Evolutionary conservation across 805 yeast genomes (phyloP), one percentile per base, ranked within the genome.

Genomic region (Candida nonsorbophila): DNA sequence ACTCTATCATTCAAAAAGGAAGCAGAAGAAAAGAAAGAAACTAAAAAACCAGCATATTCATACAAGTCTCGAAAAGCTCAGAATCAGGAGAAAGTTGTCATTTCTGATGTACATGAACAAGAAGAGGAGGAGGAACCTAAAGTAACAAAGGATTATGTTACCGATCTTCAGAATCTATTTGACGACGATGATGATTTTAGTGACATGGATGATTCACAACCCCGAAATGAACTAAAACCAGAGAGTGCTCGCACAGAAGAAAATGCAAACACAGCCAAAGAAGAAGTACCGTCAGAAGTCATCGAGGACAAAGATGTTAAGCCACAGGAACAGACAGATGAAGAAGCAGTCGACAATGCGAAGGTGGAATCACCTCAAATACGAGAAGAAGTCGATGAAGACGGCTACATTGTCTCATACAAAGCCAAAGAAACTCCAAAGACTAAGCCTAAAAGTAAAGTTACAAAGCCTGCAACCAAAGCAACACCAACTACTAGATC

Each of bases 361-460:
- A 18, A n/a, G n/a, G n/a, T n/a, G n/a, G n/a, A n/a, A n/a, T n/a
- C n/a, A n/a, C n/a, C n/a, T n/a, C n/a, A n/a, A n/a, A n/a, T 7
- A 10, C 10, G 20, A 18, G 7, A 10, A 22, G 34, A 40, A 27
- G 54, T 59, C 14, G 79, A 72, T 37, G 76, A 68, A 21, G 78
- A 72, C 30, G 79, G 78, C 1, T 73, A 62, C 41, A 50, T 69
- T 14, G 65, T 70, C 0, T 63, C 73, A 3, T 53, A 47, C 27
- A 49, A 51, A 20, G 50, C 49, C 42, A 48, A 32, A 44, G 40
- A 22, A 24, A 43, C 29, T 17, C 46, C 40, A 14, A 42, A 36
- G 26, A 34, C 28, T 23, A 33, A 33, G 29, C 34, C 33, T 19
- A 34, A 37, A 11, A 24, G 38, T 11, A 15, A 12, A 31, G 13